These are phyloP conservation scores for Diutina siamensis DNA, from an alignment of 1,139 yeast genomes.

Conservation along the genomic window DNA sequence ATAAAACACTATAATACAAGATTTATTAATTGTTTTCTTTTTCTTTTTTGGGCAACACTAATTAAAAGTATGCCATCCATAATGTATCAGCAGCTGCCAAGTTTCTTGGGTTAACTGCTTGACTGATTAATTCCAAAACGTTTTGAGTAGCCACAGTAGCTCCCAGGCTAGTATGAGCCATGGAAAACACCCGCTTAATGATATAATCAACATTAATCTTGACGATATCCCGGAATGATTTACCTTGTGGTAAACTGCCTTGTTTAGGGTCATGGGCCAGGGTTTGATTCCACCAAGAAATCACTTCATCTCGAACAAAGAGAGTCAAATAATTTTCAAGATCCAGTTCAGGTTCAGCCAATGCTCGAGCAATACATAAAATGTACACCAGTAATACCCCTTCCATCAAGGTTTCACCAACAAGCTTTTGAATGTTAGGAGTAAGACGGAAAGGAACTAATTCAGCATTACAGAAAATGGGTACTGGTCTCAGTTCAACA, in stretches of 20 bases:
- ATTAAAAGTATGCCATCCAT: constrained; percentile 91
- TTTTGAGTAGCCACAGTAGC: constrained; percentile 84
- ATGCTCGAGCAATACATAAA: constrained; percentile 76
- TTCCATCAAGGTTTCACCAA: constrained; percentile 88
- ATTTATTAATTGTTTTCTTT: background rate
- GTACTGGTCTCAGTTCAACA: constrained; percentile 47
- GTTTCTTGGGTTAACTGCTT: constrained; percentile 93
- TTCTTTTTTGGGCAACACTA: background rate
- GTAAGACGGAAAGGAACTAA: constrained; percentile 94
- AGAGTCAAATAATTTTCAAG: constrained; percentile 79
- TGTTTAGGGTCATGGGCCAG: constrained; percentile 48
- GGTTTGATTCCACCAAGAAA: constrained; percentile 77
- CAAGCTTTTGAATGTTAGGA: constrained; percentile 85
- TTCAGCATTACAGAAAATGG: constrained; percentile 88
- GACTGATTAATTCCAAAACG: constrained; percentile 81
- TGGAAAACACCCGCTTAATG: constrained; percentile 51
- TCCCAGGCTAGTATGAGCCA: constrained; percentile 72
- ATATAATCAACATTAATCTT: constrained; percentile 80
- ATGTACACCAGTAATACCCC: constrained; percentile 83
- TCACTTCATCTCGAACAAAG: constrained; percentile 89
- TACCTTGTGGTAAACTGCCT: constrained; percentile 51
- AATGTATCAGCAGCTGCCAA: constrained; percentile 86
- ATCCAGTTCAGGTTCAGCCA: constrained; percentile 85
- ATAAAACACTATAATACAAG: background rate
- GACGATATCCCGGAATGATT: constrained; percentile 78